Evolutionary conservation across 352 stramenopile species (phyloP), one percentile per base, ranked within the genome.

Genomic region (Pythium biforme): DNA sequence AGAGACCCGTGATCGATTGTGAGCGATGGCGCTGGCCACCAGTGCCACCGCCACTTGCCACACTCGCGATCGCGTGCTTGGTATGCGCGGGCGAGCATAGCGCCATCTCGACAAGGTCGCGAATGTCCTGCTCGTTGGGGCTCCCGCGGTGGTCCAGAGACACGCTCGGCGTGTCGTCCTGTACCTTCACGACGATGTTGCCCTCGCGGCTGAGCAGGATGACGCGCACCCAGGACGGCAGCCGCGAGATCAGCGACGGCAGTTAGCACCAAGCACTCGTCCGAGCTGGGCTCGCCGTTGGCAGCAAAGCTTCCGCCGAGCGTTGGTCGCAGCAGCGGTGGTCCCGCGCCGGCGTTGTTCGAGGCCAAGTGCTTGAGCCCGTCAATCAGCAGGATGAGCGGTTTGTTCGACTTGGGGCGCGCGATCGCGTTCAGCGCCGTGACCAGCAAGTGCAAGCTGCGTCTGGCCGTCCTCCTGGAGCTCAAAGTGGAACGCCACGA

Each of bases 401-500:
- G 76, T 41, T 80, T 88, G n/a, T 72, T 66, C 12, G 68, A 71
- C n/a, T 76, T 62, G 25, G 70, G 77, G 4, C 76, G 58, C 0
- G 81, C 77, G 59, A 92, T 92, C 12, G 81, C 72, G 45, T 81
- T 88, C 48, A 92, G 58, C 19, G 83, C 81, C 7, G 73, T 73
- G 9, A 92, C 64, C n/a, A 92, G 64, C 37, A 92, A 39, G 9
- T 83, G 72, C 69, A 23, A 62, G 86, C 29, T 89, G 83, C n/a
- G 83, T 90, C 62, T 92, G 83, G 45, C 90, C 81, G 39, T 92
- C 79, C 41, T 92, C 83, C 51, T 88, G 77, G 19, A 79, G 66
- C 20, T 79, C 80, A 45, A 92, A 88, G 52, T 92, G 83, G 56
- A 90, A 90, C 11, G 83, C 83, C 19, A 75, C 72, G 41, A 92